Base-by-base conservation (phyloP, 805 yeast genomes). In the Schwanniomyces vanrijiae region DNA sequence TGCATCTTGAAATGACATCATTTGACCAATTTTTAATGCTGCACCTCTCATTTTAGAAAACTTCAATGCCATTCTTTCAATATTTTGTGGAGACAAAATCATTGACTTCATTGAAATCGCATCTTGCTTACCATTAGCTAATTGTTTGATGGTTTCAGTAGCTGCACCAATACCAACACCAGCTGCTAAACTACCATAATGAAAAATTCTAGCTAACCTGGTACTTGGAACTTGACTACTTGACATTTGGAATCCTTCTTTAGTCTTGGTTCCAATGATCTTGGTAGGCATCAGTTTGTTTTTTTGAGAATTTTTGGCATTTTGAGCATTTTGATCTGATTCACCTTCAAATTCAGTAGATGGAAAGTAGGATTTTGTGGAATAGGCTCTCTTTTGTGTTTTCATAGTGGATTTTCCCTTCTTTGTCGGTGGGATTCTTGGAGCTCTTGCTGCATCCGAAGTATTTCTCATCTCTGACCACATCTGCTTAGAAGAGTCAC, bases 31-130 rank as follows among this genome's bases (percentile, higher is more conserved):
- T 61, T 94, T 94, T 61, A 94, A 75, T 2, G 99, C 99, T 2
- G 98, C 99, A n/a, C 99, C 99, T 61, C 99, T 80, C 99, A 94
- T 94, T 60, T 88, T 83, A 43, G 94, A 82, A 56, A 94, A 82
- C 64, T 90, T 90, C 56, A 82, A 83, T 10, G 96, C 96, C 73
- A 94, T 81, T 44, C 95, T 68, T 58, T 92, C 96, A 37, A 94
- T 83, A 64, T 92, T 94, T 14, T 80, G 78, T 5, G 96, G 91
- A 3, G 88, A 84, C 56, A 94, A 73, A 1, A 95, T 72, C 38
- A 90, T 62, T 1, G 80, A 73, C 50, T 79, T 80, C 64, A 84
- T 62, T 28, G 78, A 66, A 6, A 84, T 74, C 14, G 73, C 63
- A 3, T 69, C 62, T 18, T 51, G 51, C 24, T 77, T 69, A 2